Base-by-base conservation (phyloP, 2,329 filamentous ascomycete genomes). In the Penicillium sp. region DNA sequence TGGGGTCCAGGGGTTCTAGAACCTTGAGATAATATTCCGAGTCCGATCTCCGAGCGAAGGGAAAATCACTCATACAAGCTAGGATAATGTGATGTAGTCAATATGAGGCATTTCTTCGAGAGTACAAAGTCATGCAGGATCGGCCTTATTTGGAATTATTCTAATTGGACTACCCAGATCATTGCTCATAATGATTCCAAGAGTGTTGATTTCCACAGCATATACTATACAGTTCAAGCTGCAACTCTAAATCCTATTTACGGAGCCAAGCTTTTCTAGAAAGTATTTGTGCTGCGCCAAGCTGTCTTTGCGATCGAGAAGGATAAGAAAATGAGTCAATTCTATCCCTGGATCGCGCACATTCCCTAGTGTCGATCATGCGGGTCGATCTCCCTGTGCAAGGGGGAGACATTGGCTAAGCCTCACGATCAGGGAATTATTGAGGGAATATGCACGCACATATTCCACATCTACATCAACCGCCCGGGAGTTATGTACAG, bases 251-350 rank as follows among this genome's bases (percentile, higher is more conserved):
- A 4, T 11, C 8, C n/a, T 10, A 3, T 39, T 3, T 7, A 33
- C n/a, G 19, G 16, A 29, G 44, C 44, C 44, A 47, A 47, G 44
- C 44, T 29, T 47, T 47, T 46, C 44, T 47, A 47, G 44, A 47
- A 47, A 45, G 35, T 26, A 87, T 75, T 87, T 86, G 61, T 90
- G 90, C 69, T 90, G 90, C 73, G 90, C 85, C 43, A 90, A 78
- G 0, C 87, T 87, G 0, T 90, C 88, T 72, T 90, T 39, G 9
- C 22, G 41, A 13, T 44, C 7, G 41, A 43, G 10, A 44, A 44
- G 13, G 13, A 14, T 13, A 22, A 22, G 21, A 44, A 44, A 44
- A 47, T 5, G 44, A 29, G 19, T 11, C n/a, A 31, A 11, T 31
- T 7, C 26, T 13, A 47, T n/a, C 44, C 44, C 44, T 47, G 26